Evolutionary conservation across 441 rosid genomes (phyloP), one percentile per base, ranked within the genome.

Genomic region (Adansonia grandidieri): DNA sequence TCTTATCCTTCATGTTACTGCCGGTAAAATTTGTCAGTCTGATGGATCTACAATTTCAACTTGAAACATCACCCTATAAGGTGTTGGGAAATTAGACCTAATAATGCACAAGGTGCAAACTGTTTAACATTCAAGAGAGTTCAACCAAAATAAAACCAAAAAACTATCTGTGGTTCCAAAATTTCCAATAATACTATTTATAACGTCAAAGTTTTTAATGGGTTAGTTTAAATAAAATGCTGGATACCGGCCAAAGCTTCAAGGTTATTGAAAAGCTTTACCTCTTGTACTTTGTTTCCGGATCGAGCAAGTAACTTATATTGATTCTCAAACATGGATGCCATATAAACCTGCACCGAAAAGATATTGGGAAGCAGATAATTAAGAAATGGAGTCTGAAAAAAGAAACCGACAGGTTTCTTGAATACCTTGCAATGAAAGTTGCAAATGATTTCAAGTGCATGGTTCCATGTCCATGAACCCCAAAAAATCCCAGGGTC

Each of bases 231-330:
- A 47, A 69, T 47, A n/a, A 17, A 14, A 20, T 14, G 58, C 22
- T 53, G 56, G 67, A 66, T 17, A 20, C 19, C 24, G 9, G 60
- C 63, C 50, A 32, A 50, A 67, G 45, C 32, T 42, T 32, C 11
- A 15, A 69, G 73, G 20, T 42, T 22, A 7, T 13, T 13, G 10
- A 77, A 71, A 17, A 28, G 37, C 71, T 32, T 78, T 91, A 92
- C 99, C 97, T 96, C 99, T 76, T 92, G 97, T 69, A 91, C 96
- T 91, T 89, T 92, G 90, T 92, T 96, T 80, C 91, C 95, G 64
- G 98, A 84, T 83, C 97, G 90, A 83, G 98, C 99, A 67, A 96
- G 97, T 82, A 96, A 81, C 83, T 94, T 96, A 79, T 94, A 93
- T 54, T 93, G 89, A 74, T 91, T 89, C 78, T 91, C 94, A 78